Evolutionary conservation across 129 eudicot genomes (phyloP).

Genomic region (Smallanthus sonchifolius): DNA sequence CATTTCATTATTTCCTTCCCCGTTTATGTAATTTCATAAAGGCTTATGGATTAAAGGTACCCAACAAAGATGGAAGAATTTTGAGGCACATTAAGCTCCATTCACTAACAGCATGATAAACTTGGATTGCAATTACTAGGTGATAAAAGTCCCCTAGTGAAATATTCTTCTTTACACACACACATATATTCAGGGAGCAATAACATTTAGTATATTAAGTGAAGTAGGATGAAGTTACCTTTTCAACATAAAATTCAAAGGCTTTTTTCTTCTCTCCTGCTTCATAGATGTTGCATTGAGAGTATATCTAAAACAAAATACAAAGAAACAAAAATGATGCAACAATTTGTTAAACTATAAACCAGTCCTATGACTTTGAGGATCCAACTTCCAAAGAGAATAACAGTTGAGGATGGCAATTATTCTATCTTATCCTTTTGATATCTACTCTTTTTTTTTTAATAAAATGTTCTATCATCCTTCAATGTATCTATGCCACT

Average conservation of each 20-base stretch:
- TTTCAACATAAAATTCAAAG: slow-evolving; percentile 64
- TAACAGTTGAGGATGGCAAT: not conserved
- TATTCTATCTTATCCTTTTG: not conserved
- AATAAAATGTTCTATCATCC: not conserved
- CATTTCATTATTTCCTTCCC: not conserved
- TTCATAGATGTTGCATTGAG: slow-evolving; percentile 87
- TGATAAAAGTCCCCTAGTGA: not conserved
- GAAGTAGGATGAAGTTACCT: slow-evolving; percentile 39
- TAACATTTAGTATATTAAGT: not conserved
- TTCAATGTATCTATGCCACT: not conserved
- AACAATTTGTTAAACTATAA: not conserved
- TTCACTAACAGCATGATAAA: not conserved
- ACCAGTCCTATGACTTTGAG: not conserved
- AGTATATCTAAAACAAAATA: slow-evolving; percentile 43
- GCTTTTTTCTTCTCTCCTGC: slow-evolving; percentile 78
- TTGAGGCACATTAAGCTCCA: slow-evolving; percentile 7
- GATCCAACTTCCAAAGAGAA: not conserved
- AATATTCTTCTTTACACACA: not conserved
- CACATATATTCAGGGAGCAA: not conserved
- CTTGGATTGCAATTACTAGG: not conserved
- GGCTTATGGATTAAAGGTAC: not conserved
- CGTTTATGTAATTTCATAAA: not conserved
- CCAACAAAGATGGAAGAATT: not conserved
- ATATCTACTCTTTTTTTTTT: not conserved
- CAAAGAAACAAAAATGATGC: not conserved